A percentile compares a stretch with the other conserved stretches of the same genome.
These are phyloP conservation scores for Lentinula edodes DNA, from an alignment of 768 basidiomycete genomes.

Conservation along the genomic window DNA sequence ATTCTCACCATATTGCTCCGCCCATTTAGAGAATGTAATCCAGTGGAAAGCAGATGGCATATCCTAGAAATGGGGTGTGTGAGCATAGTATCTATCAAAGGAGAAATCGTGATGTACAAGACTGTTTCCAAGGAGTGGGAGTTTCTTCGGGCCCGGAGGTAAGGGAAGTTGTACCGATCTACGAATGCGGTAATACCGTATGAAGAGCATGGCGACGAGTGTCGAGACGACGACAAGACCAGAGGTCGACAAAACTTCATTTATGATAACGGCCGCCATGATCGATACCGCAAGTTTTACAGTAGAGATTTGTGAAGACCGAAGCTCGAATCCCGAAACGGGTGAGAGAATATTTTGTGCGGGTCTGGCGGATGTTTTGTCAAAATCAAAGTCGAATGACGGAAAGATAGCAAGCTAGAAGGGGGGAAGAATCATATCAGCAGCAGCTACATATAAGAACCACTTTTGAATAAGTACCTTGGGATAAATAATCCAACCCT, in stretches of 20 bases:
- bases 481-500: too few species aligned
- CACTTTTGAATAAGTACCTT: too few species aligned
- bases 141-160: slow-evolving; percentile 35
- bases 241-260: neutral
- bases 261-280: neutral
- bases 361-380: too few species aligned
- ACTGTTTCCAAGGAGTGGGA: slow-evolving; percentile 37
- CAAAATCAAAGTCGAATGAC: too few species aligned
- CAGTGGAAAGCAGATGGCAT: slow-evolving; percentile 33
- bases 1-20: slow-evolving; percentile 28
- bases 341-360: too few species aligned
- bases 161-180: slow-evolving; percentile 11
- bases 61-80: slow-evolving; percentile 26
- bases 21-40: slow-evolving; percentile 38
- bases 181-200: neutral
- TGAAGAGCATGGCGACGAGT: neutral
- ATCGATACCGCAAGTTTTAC: too few species aligned
- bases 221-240: neutral
- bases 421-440: too few species aligned
- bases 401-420: too few species aligned
- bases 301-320: too few species aligned
- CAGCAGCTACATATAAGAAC: too few species aligned
- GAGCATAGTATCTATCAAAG: neutral
- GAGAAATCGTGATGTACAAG: neutral
- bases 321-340: too few species aligned